phyloP scores from a whole-genome alignment of 2,329 filamentous ascomycete genomes.

The Fusarium bactridioides region DNA sequence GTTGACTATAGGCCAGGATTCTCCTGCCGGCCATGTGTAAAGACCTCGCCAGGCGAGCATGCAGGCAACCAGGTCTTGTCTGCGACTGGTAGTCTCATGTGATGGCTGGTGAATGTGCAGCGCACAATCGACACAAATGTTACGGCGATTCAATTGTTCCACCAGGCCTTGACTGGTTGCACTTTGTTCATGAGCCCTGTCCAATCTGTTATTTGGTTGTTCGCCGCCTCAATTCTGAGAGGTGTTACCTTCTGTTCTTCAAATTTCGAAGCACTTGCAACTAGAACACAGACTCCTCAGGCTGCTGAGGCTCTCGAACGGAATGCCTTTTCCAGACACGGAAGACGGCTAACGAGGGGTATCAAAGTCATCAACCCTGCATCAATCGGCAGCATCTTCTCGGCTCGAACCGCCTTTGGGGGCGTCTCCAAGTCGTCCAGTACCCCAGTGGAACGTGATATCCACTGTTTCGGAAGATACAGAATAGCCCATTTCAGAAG shows the following conservation, averaged over 20 bases:
- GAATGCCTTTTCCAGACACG: slow-evolving; percentile 13
- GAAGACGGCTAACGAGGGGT: background rate
- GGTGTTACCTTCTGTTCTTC: background rate
- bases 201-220: background rate
- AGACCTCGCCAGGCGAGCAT: background rate
- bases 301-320: slow-evolving; percentile 1
- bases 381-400: slow-evolving; percentile 14
- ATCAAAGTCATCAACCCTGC: background rate
- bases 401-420: slow-evolving; percentile 37
- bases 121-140: background rate
- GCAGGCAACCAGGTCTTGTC: slow-evolving; percentile 2
- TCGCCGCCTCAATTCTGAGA: background rate
- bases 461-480: slow-evolving; percentile 19
- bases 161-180: background rate
- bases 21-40: background rate
- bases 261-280: background rate
- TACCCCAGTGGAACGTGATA: slow-evolving; percentile 18
- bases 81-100: slow-evolving; percentile 27
- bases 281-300: background rate
- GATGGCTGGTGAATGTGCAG: slow-evolving; percentile 3
- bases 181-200: background rate
- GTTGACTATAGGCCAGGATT: slow-evolving; percentile 11
- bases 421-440: slow-evolving; percentile 18
- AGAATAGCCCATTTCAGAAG: slow-evolving; percentile 13
- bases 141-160: background rate